phyloP scores from a whole-genome alignment of 2,329 filamentous ascomycete genomes.

The Claviceps pazoutovae region DNA sequence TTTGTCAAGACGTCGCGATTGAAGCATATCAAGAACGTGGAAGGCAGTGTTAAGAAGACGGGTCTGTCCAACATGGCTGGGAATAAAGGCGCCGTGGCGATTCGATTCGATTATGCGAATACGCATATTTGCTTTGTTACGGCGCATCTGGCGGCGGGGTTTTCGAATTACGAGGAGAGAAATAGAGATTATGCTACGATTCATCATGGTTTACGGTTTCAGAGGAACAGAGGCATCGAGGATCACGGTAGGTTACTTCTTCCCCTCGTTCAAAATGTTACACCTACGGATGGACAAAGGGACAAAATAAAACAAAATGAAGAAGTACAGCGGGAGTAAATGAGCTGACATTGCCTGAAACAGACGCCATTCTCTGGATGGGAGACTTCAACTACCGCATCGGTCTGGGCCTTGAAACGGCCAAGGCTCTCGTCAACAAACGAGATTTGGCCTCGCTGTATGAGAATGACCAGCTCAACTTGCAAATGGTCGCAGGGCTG shows the following conservation, averaged over 20 bases:
- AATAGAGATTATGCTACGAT: constrained; percentile 91
- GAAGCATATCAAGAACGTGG: constrained; percentile 83
- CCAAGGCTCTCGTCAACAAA: constrained; percentile 57
- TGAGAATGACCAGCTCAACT: constrained; percentile 86
- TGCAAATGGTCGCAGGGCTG: constrained; percentile 89
- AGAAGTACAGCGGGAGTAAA: no score
- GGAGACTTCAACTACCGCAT: constrained; percentile 99
- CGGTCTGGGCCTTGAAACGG: constrained; percentile 64
- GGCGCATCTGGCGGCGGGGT: constrained; percentile 88
- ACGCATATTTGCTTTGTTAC: constrained; percentile 93
- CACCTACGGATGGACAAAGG: neutral
- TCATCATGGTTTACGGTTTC: constrained; percentile 74
- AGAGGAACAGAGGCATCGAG: constrained; percentile 78
- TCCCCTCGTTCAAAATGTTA: no score
- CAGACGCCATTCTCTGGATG: constrained; percentile 74
- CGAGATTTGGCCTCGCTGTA: constrained; percentile 67
- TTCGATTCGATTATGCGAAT: constrained; percentile 86
- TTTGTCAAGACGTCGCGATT: constrained; percentile 74
- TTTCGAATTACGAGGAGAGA: constrained; percentile 90
- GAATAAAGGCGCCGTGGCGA: constrained; percentile 95
- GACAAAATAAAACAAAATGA: no score
- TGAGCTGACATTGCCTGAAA: neutral
- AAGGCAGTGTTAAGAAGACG: constrained; percentile 86
- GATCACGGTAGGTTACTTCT: constrained; percentile 52
- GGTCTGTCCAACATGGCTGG: constrained; percentile 95